A percentile compares a stretch with the other conserved stretches of the same genome.
phyloP scores from a whole-genome alignment of 139 green algal genomes.

The Chlorokybus atmophyticus region DNA sequence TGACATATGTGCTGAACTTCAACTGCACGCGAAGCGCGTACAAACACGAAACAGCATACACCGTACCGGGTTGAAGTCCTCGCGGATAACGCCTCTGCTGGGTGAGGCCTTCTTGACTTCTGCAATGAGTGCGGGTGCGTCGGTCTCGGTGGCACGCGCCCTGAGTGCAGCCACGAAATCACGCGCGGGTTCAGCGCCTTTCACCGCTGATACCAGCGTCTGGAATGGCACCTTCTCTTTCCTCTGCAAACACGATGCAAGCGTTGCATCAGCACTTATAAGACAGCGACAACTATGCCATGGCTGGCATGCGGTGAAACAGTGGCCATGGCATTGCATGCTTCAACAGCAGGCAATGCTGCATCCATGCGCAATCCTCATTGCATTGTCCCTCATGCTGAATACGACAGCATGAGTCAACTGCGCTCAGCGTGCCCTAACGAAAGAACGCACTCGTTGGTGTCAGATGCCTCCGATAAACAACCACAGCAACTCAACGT shows the following conservation, averaged over 20 bases:
- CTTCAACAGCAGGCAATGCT: background rate
- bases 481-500: too few species aligned
- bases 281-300: too few species aligned
- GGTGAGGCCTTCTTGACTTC: slow-evolving; percentile 98
- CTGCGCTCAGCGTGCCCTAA: too few species aligned
- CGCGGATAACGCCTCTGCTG: slow-evolving; percentile 84
- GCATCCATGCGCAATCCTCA: background rate
- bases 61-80: slow-evolving; percentile 93
- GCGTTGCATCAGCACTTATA: background rate
- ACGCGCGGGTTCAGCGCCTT: slow-evolving; percentile 35
- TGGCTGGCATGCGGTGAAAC: background rate
- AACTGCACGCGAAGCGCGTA: too few species aligned
- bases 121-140: slow-evolving; percentile 83
- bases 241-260: background rate
- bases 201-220: slow-evolving; percentile 31
- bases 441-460: too few species aligned
- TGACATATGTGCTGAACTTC: too few species aligned
- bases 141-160: slow-evolving; percentile 30
- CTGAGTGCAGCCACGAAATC: slow-evolving; percentile 75
- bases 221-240: slow-evolving; percentile 46
- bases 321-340: background rate
- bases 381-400: too few species aligned
- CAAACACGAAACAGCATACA: too few species aligned
- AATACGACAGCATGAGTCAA: too few species aligned
- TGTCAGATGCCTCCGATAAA: too few species aligned